Conservation (phyloP, 495 filamentous ascomycete genomes). For the Penicillium lividum region DNA sequence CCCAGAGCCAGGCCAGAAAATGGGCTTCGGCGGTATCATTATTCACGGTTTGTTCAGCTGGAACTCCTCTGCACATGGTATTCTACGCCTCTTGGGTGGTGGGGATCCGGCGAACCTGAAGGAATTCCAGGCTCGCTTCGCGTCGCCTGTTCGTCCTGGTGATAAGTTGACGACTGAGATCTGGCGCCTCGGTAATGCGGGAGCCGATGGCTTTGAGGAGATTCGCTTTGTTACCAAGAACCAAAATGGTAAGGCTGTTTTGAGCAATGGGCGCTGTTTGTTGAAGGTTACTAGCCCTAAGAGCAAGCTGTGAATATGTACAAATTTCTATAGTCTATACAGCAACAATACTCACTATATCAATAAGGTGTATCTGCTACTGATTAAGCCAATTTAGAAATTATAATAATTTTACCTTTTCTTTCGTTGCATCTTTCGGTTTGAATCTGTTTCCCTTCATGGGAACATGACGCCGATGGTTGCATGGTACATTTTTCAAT, state of each 20-base stretch:
- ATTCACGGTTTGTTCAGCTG: conserved; percentile 87
- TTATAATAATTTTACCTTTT: background rate
- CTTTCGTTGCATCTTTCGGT: background rate
- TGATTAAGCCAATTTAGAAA: background rate
- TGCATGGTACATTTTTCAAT: too few relatives aligned
- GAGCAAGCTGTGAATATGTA: conserved; percentile 60
- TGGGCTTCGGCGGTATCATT: conserved; percentile 87
- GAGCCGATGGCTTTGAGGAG: conserved; percentile 71
- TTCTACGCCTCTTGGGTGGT: conserved; percentile 70
- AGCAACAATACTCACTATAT: background rate
- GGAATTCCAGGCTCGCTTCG: conserved; percentile 87
- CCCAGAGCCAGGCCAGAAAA: conserved; percentile 78
- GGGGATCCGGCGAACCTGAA: conserved; percentile 76
- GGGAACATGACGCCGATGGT: too few relatives aligned
- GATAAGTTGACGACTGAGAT: conserved; percentile 52
- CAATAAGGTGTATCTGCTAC: background rate
- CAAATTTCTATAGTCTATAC: conserved; percentile 1
- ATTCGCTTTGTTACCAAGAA: conserved; percentile 71
- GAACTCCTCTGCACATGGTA: conserved; percentile 76
- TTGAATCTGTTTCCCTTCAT: too few relatives aligned
- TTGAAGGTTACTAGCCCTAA: conserved; percentile 62
- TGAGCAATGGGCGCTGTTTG: conserved; percentile 82
- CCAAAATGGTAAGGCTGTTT: conserved; percentile 70
- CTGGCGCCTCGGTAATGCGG: conserved; percentile 55
- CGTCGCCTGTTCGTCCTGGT: conserved; percentile 76